phyloP scores from a whole-genome alignment of 768 basidiomycete species.

The Tulasnella sp. region DNA sequence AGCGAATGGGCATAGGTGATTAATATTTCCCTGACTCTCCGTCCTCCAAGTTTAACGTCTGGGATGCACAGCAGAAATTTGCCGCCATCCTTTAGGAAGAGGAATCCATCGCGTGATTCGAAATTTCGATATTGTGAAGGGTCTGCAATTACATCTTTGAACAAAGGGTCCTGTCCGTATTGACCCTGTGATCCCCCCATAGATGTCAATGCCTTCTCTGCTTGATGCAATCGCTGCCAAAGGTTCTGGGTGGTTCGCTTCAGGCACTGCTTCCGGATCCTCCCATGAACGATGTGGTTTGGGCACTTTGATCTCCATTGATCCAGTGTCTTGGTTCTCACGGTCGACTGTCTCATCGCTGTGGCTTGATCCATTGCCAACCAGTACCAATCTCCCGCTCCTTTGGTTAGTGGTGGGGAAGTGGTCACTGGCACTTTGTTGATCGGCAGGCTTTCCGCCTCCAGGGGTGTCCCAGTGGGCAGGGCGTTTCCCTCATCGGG shows the following conservation, averaged over 20 bases:
- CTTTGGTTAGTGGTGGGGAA: background rate
- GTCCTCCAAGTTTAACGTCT: background rate
- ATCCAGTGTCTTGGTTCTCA: background rate
- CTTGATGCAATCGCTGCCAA: conserved; percentile 6
- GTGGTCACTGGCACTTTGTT: no score
- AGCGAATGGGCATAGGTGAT: conserved; percentile 3
- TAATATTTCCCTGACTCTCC: background rate
- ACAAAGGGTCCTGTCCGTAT: conserved; percentile 27
- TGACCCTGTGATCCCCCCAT: conserved; percentile 18
- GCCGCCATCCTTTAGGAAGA: background rate
- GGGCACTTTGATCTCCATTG: no score
- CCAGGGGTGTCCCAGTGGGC: no score
- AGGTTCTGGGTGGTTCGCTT: no score
- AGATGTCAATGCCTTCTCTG: conserved; percentile 22
- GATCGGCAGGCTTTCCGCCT: no score
- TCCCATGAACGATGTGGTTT: no score
- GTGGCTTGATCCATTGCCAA: background rate
- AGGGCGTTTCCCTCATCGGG: background rate
- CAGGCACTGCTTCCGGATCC: no score
- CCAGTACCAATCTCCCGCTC: background rate
- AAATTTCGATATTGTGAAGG: conserved; percentile 11
- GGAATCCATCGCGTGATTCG: background rate
- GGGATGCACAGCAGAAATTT: conserved; percentile 4
- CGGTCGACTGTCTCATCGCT: background rate
- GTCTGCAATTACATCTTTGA: conserved; percentile 25